Conservation (phyloP, 2,329 filamentous ascomycete species). For the Colletotrichum lentis region DNA sequence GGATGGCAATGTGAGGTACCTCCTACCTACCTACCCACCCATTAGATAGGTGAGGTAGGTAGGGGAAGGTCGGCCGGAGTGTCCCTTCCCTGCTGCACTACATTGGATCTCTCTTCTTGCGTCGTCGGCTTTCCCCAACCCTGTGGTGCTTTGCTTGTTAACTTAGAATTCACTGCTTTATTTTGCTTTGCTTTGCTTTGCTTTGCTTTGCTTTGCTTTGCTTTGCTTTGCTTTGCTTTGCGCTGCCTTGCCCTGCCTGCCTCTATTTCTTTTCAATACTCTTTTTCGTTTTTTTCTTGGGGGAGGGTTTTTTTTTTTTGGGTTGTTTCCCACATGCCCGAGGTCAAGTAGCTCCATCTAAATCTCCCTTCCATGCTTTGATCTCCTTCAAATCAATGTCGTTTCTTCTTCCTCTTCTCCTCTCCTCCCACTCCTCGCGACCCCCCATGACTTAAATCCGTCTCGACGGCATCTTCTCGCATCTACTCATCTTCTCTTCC, state of each 20-base stretch:
- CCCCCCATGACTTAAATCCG: conserved; percentile 34
- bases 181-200: background rate
- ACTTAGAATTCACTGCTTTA: conserved; percentile 2
- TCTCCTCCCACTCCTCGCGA: conserved; percentile 27
- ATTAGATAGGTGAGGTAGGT: background rate
- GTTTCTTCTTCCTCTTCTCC: conserved; percentile 33
- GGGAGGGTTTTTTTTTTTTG: background rate
- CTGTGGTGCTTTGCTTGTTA: background rate
- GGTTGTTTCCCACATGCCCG: conserved; percentile 6
- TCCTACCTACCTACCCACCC: too few species aligned
- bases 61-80: conserved; percentile 8
- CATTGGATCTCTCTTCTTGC: conserved; percentile 12
- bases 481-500: conserved; percentile 19
- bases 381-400: conserved; percentile 3
- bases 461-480: conserved; percentile 24
- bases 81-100: conserved; percentile 22
- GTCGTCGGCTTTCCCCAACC: conserved; percentile 7
- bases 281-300: background rate
- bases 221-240: background rate
- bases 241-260: background rate
- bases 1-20: conserved; percentile 1
- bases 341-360: conserved; percentile 21
- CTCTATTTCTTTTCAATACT: background rate
- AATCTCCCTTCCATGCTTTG: conserved; percentile 37
- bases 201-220: too few species aligned